phyloP scores from a whole-genome alignment of 2,329 filamentous ascomycete genomes.

The Ophiostoma quercus region DNA sequence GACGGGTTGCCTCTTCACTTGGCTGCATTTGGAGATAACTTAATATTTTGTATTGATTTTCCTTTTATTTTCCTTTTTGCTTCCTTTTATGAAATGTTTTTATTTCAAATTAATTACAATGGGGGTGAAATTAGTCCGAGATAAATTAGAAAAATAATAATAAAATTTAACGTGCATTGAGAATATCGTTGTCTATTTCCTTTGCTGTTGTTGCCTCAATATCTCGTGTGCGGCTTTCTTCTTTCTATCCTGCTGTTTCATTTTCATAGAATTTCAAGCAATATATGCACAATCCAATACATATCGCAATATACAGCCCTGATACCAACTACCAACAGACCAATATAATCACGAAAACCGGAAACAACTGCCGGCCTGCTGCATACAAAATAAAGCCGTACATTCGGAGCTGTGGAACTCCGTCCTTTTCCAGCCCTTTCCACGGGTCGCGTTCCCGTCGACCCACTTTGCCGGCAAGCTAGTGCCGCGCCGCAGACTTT shows the following conservation, averaged over 20 bases:
- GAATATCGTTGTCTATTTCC: too few relatives aligned
- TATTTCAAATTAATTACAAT: too few relatives aligned
- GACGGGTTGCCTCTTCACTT: not conserved
- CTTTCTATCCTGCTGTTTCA: too few relatives aligned
- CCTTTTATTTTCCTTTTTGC: not conserved
- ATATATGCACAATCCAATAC: not conserved
- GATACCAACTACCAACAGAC: not conserved
- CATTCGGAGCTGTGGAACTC: not conserved
- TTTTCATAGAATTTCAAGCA: too few relatives aligned
- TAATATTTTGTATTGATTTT: not conserved
- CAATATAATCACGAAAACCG: not conserved
- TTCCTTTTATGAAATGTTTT: too few relatives aligned
- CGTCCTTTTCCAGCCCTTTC: not conserved
- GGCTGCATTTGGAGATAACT: not conserved
- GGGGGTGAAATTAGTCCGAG: too few relatives aligned
- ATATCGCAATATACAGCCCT: not conserved
- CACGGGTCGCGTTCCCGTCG: not conserved
- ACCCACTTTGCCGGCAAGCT: not conserved
- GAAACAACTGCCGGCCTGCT: not conserved
- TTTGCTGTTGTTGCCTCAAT: too few relatives aligned
- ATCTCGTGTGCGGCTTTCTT: too few relatives aligned
- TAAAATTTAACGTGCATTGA: too few relatives aligned
- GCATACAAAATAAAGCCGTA: not conserved
- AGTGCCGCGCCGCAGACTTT: not conserved
- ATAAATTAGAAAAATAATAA: too few relatives aligned